A percentile compares a stretch with the other conserved stretches of the same genome.
Conservation (phyloP, 306 rosid genomes). For the Gleditsia sinensis region DNA sequence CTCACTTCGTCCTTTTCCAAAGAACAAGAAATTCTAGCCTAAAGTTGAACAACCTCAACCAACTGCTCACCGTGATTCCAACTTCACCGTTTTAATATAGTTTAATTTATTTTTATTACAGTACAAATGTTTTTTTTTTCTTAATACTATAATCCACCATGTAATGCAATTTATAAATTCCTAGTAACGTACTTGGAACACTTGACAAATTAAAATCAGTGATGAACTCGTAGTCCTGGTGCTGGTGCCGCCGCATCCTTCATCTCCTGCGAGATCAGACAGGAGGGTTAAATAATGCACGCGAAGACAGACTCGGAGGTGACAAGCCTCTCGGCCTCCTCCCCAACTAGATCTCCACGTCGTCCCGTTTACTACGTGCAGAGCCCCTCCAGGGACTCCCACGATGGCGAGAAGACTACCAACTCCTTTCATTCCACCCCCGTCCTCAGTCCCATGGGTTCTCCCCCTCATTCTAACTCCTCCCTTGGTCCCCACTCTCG, state of each 20-base stretch:
- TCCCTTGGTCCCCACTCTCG: slow-evolving; percentile 80
- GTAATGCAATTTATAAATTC: too few species aligned
- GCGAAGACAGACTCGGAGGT: slow-evolving; percentile 96
- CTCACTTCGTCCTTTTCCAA: not conserved
- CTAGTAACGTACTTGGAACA: too few species aligned
- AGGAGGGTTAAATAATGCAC: slow-evolving; percentile 50
- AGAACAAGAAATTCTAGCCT: not conserved
- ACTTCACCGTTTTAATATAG: too few species aligned
- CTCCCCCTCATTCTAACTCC: slow-evolving; percentile 97
- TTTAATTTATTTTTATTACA: too few species aligned
- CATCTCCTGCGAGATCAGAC: too few species aligned
- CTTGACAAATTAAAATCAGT: too few species aligned
- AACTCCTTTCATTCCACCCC: slow-evolving; percentile 96
- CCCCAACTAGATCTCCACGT: slow-evolving; percentile 89
- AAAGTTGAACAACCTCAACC: too few species aligned
- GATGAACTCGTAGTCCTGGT: too few species aligned
- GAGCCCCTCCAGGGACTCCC: slow-evolving; percentile 92
- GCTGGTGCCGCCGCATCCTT: too few species aligned
- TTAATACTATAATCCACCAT: too few species aligned
- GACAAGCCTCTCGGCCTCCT: slow-evolving; percentile 79
- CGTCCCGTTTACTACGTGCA: slow-evolving; percentile 89
- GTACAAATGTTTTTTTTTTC: too few species aligned
- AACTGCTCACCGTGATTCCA: too few species aligned
- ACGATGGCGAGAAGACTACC: slow-evolving; percentile 95
- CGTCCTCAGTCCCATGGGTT: slow-evolving; percentile 79